Conservation (phyloP, 1,284 basidiomycete genomes). For the Crepidotus sp. region DNA sequence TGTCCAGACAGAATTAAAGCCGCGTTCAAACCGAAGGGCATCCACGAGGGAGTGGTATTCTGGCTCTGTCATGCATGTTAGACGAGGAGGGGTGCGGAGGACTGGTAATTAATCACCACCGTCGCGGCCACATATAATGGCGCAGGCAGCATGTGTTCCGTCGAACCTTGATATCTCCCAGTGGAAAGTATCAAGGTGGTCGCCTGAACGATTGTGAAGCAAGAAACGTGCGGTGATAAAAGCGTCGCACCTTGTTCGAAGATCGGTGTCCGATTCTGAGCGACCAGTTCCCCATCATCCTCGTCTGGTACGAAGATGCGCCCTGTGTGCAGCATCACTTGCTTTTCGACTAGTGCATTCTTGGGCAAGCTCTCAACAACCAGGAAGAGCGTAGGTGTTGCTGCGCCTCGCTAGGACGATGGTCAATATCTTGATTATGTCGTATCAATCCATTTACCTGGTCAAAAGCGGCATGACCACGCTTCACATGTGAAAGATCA, state of each 20-base stretch:
- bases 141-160: slow-evolving; percentile 30
- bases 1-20: slow-evolving; percentile 16
- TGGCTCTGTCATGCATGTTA: not conserved
- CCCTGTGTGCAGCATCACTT: slow-evolving; percentile 61
- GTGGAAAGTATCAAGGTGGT: slow-evolving; percentile 24
- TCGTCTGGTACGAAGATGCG: slow-evolving; percentile 39
- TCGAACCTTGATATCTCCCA: slow-evolving; percentile 41
- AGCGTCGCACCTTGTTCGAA: slow-evolving; percentile 32
- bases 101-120: slow-evolving; percentile 21
- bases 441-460: not conserved
- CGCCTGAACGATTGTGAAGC: slow-evolving; percentile 5
- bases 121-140: slow-evolving; percentile 37
- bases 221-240: not conserved
- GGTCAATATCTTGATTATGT: slow-evolving; percentile 5
- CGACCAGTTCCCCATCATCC: slow-evolving; percentile 32
- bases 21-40: slow-evolving; percentile 3
- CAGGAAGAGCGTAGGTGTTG: slow-evolving; percentile 53
- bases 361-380: slow-evolving; percentile 71
- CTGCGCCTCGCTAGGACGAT: slow-evolving; percentile 17
- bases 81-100: not conserved
- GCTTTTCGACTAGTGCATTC: slow-evolving; percentile 65
- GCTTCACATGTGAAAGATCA: slow-evolving; percentile 35
- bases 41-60: not conserved
- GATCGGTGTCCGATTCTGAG: slow-evolving; percentile 28
- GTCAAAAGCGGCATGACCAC: slow-evolving; percentile 8